Base-by-base conservation (phyloP, 768 basidiomycete genomes). In the Leccinum subgranulosum region DNA sequence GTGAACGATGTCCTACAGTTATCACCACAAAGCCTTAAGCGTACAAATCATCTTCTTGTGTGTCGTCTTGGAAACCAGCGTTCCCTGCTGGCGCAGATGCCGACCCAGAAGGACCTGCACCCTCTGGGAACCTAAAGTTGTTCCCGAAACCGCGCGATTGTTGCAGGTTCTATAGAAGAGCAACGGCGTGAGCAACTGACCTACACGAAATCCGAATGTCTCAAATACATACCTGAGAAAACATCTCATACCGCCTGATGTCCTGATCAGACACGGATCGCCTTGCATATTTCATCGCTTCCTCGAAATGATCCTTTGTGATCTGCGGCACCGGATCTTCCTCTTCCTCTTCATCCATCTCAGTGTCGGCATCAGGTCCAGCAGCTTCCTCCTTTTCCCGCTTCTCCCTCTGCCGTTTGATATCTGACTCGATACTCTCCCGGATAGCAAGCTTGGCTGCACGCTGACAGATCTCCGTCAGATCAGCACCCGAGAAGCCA, bases 401-500 rank as follows among this genome's bases (percentile, higher is more conserved):
- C 79, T 83, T 87, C 70, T 92, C 96, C 56, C 95, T 80, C 39
- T 86, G 82, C 56, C 66, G 75, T 63, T 86, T 78, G 67, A 99
- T 90, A 74, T 99, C 97, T 7, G 91, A 75, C 66, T 98, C 95
- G 65, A 99, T 99, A 56, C 87, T 90, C 74, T 90, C 92, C 27
- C 96, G 84, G 69, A 99, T 99, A 1, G 96, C 96, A 54, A 98
- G 80, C 79, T 99, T 99, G 55, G 95, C 95, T 5, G 97, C 88
- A 51, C 97, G 86, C 75, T 98, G 96, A 73, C 96, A 98, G 67
- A 99, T 96, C 74, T 98, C 97, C n/a, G 96, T 96, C 64, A 98
- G 78, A 84, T 99, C 97, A 56, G 97, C 97, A 86, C 97, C 97
- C 69, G 96, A 98, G 86, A 89, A 99, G 12, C 97, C 97, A 67